phyloP scores from a whole-genome alignment of 768 basidiomycete genomes.

The Tulasnella sp. region DNA sequence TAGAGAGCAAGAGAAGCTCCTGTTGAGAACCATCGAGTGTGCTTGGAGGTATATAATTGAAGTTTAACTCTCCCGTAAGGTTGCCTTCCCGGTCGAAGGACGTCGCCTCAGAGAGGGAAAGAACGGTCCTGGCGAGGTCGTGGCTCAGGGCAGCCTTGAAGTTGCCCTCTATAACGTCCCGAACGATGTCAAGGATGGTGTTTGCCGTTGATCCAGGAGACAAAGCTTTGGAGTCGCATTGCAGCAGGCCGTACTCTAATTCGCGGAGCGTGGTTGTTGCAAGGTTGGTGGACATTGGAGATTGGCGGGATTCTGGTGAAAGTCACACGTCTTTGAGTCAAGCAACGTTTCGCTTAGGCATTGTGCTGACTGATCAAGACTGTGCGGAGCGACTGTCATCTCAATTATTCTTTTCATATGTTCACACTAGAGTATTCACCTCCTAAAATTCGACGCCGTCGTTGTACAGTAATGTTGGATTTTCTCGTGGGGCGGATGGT shows the following conservation, averaged over 20 bases:
- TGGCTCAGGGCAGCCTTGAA: slow-evolving; percentile 30
- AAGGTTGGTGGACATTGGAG: neutral
- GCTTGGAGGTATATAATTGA: neutral
- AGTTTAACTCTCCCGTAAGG: neutral
- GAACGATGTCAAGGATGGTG: slow-evolving; percentile 21
- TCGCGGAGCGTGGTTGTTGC: neutral
- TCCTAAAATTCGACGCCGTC: too few relatives aligned
- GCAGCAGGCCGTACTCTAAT: slow-evolving; percentile 11
- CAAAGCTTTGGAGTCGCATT: slow-evolving; percentile 4
- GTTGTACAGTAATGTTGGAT: too few relatives aligned
- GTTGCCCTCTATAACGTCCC: slow-evolving; percentile 25
- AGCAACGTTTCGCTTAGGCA: neutral
- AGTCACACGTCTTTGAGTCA: neutral
- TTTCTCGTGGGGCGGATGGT: too few relatives aligned
- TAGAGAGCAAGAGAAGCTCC: slow-evolving; percentile 46
- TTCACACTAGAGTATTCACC: too few relatives aligned
- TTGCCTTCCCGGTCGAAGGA: neutral
- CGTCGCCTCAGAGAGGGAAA: slow-evolving; percentile 19
- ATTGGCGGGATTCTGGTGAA: neutral
- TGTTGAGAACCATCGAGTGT: slow-evolving; percentile 23
- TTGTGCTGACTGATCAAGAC: neutral
- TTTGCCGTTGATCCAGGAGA: neutral
- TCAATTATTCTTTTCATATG: neutral
- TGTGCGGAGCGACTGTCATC: neutral
- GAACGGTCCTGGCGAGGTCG: slow-evolving; percentile 26